Conservation (phyloP, 2,329 filamentous ascomycete genomes). For the Chaetomiaceae sp. region DNA sequence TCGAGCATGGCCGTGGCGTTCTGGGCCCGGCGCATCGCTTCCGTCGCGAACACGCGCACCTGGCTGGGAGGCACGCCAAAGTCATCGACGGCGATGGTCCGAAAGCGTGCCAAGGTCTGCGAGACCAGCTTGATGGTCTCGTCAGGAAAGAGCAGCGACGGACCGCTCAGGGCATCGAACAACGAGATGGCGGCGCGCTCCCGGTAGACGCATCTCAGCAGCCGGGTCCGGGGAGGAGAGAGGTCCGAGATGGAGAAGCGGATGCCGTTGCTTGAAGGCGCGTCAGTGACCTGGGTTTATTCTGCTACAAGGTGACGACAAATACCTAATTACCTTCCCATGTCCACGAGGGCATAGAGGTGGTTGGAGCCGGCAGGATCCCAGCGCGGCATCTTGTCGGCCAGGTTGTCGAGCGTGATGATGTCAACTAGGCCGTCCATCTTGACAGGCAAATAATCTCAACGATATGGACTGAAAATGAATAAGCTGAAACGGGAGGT, state of each 20-base stretch:
- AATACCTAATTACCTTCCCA: constrained; percentile 47
- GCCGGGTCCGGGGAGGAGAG: constrained; percentile 64
- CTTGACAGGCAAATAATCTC: not conserved
- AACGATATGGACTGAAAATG: not conserved
- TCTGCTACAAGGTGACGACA: not conserved
- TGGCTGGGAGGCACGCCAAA: constrained; percentile 63
- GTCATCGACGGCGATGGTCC: constrained; percentile 58
- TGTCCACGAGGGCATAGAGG: constrained; percentile 55
- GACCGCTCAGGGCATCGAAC: constrained; percentile 70
- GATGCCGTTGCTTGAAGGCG: constrained; percentile 69
- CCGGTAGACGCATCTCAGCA: constrained; percentile 72
- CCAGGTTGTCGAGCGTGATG: constrained; percentile 50
- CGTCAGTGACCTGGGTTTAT: constrained; percentile 8
- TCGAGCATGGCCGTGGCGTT: constrained; percentile 67
- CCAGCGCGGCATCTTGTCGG: constrained; percentile 47
- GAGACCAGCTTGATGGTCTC: constrained; percentile 64
- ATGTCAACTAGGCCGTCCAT: constrained; percentile 38
- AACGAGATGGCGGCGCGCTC: constrained; percentile 78
- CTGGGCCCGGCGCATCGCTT: constrained; percentile 76
- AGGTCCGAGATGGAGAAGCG: constrained; percentile 86
- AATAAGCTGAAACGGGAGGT: not conserved
- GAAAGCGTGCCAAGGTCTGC: constrained; percentile 64
- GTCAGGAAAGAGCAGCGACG: constrained; percentile 42
- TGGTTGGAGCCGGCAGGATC: constrained; percentile 43
- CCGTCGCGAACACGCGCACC: constrained; percentile 76